Percentiles rank a stretch among this genome's conserved stretches.
Evolutionary conservation across 345 rosid genomes (phyloP).

Genomic region (Balakata baccata): DNA sequence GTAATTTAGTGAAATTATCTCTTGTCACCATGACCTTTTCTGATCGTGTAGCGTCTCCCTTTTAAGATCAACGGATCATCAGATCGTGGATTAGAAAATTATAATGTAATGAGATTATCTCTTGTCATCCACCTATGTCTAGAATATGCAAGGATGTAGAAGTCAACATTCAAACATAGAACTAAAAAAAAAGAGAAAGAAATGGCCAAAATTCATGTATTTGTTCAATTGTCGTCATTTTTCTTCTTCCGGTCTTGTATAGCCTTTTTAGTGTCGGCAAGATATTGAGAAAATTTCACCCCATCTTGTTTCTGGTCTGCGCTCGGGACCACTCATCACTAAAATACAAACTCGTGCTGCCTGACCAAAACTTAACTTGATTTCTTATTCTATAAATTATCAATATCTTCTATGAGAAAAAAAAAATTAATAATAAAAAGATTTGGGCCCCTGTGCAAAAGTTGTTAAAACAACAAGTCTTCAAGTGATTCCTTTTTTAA

Average conservation of each 20-base stretch:
- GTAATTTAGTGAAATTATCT: too few relatives aligned
- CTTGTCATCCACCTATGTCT: too few relatives aligned
- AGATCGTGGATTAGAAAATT: too few relatives aligned
- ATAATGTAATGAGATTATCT: too few relatives aligned
- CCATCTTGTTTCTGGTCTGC: too few relatives aligned
- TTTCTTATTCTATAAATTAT: not conserved
- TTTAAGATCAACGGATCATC: too few relatives aligned
- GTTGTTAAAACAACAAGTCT: not conserved
- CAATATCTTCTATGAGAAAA: not conserved
- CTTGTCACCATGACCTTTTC: too few relatives aligned
- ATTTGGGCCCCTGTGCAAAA: not conserved
- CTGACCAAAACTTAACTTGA: not conserved
- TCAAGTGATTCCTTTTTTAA: not conserved
- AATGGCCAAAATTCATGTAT: not conserved
- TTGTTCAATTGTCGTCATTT: not conserved
- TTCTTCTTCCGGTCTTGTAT: not conserved
- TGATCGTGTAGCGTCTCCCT: too few relatives aligned
- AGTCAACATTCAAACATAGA: not conserved
- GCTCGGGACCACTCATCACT: not conserved
- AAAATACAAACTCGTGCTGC: constrained; percentile 2
- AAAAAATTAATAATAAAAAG: not conserved
- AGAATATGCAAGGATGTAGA: not conserved
- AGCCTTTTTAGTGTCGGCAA: constrained; percentile 8
- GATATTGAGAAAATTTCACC: not conserved
- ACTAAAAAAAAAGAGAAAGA: not conserved